These are phyloP conservation scores for Acanthamoeba triangularis DNA, from an alignment of 208 protist species.

Conservation along the genomic window DNA sequence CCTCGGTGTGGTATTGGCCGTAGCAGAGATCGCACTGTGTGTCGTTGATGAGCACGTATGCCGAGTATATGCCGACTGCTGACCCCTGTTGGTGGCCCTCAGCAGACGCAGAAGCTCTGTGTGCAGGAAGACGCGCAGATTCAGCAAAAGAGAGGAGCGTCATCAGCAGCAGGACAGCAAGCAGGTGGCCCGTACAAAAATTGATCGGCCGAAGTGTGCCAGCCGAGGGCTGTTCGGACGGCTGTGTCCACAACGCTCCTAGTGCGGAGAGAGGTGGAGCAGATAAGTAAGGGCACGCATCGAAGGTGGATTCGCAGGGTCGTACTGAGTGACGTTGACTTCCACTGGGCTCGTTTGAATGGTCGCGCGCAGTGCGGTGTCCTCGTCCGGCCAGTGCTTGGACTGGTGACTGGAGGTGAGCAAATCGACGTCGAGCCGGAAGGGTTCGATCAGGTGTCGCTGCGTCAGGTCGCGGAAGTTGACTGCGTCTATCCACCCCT, in stretches of 20 bases:
- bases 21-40: slow-evolving; percentile 25
- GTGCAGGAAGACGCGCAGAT: no score
- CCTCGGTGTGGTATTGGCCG: slow-evolving; percentile 50
- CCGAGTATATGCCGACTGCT: neutral
- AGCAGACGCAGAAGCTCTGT: neutral
- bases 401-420: neutral
- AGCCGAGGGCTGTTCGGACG: slow-evolving; percentile 15
- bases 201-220: neutral
- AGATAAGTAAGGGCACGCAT: neutral
- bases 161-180: no score
- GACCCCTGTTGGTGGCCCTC: neutral
- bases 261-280: neutral
- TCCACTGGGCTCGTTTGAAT: slow-evolving; percentile 51
- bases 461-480: slow-evolving; percentile 52
- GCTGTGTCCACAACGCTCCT: slow-evolving; percentile 46
- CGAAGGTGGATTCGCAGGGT: neutral
- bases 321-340: slow-evolving; percentile 55
- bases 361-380: neutral
- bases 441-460: slow-evolving; percentile 13
- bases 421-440: slow-evolving; percentile 9
- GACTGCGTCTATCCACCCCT: neutral
- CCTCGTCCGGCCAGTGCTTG: neutral
- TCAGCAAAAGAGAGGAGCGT: neutral
- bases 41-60: slow-evolving; percentile 46
- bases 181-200: neutral